Base-by-base conservation (phyloP, 2,329 filamentous ascomycete genomes). In the Orbilia blumenaviensis region DNA sequence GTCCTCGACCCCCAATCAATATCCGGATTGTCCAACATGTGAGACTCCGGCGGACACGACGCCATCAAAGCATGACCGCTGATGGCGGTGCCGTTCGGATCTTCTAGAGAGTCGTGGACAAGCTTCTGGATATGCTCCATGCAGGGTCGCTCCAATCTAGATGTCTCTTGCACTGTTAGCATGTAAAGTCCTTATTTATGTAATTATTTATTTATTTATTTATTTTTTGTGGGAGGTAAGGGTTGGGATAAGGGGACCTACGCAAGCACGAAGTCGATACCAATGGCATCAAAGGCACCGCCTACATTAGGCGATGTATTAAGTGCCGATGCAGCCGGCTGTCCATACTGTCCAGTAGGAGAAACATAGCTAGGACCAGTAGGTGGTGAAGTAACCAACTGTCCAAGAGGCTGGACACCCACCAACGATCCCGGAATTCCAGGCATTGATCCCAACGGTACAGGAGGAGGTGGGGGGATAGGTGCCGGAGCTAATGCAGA, bases 1-100 rank as follows among this genome's bases (percentile, higher is more conserved):
- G 94, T 94, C 82, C 92, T 89, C 81, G 90, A 89, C 61, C 86
- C 86, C 80, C 89, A 89, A 52, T 85, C 83, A 34, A 88, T 85
- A 56, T 86, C 84, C 1, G 87, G 87, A 32, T 86, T 85, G 48
- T 84, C 84, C 72, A 85, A 83, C 79, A 90, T 86, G 80, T 89
- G 87, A 71, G 85, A 86, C 62, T 81, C 79, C 46, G 94, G 92
- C 52, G 94, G 94, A 81, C 92, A 96, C 14, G 91, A 92, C 14
- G 92, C 92, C 94, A 98, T 98, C 79, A 98, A 86, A 3, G 92
- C 94, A 83, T 99, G 95, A 42, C 94, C 95, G 78, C 92, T 94
- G 44, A 92, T 91, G 90, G 63, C 87, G 85, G 66, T 89, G 83
- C 78, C 87, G 84, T 56, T 84, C 83, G 77, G 85, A 73, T 62